Percentiles rank a stretch among this genome's conserved stretches.
Evolutionary conservation across 2,329 filamentous ascomycete genomes (phyloP).

Genomic region (Fusarium pseudonygamai): DNA sequence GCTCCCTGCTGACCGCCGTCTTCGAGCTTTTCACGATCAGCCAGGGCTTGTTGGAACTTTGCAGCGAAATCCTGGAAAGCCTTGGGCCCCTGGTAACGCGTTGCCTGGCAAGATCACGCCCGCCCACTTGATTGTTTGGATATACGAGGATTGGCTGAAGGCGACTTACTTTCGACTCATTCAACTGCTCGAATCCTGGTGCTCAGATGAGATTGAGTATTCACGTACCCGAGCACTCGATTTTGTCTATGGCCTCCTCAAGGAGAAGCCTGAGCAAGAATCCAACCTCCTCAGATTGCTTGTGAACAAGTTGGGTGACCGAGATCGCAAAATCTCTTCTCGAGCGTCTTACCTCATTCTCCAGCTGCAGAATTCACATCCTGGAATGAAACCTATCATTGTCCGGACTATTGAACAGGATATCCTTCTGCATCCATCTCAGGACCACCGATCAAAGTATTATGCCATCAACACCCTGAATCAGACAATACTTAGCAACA

Average conservation of each 20-base stretch:
- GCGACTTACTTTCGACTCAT: slow-evolving; percentile 92
- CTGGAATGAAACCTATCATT: slow-evolving; percentile 91
- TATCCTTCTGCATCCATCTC: slow-evolving; percentile 84
- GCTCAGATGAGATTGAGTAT: slow-evolving; percentile 94
- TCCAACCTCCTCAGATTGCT: slow-evolving; percentile 89
- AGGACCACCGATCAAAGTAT: slow-evolving; percentile 90
- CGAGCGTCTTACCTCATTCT: slow-evolving; percentile 92
- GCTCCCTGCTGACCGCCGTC: slow-evolving; percentile 81
- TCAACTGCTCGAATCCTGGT: slow-evolving; percentile 91
- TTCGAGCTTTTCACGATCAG: slow-evolving; percentile 82
- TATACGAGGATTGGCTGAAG: slow-evolving; percentile 96
- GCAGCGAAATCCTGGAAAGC: slow-evolving; percentile 64
- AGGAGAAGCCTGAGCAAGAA: slow-evolving; percentile 97
- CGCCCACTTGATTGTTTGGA: slow-evolving; percentile 85
- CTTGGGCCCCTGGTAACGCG: slow-evolving; percentile 74
- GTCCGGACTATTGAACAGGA: slow-evolving; percentile 88
- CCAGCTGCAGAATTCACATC: slow-evolving; percentile 88
- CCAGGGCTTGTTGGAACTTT: slow-evolving; percentile 78
- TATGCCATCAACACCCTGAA: slow-evolving; percentile 97
- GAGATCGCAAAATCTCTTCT: slow-evolving; percentile 94
- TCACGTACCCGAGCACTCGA: slow-evolving; percentile 88
- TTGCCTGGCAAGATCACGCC: slow-evolving; percentile 80
- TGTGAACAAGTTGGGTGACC: slow-evolving; percentile 96
- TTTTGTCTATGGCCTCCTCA: slow-evolving; percentile 89
- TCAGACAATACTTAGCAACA: slow-evolving; percentile 89